Evolutionary conservation across 371 early-diverging fungal species (phyloP), one percentile per base, ranked within the genome.

Genomic region (Mucor saturninus): DNA sequence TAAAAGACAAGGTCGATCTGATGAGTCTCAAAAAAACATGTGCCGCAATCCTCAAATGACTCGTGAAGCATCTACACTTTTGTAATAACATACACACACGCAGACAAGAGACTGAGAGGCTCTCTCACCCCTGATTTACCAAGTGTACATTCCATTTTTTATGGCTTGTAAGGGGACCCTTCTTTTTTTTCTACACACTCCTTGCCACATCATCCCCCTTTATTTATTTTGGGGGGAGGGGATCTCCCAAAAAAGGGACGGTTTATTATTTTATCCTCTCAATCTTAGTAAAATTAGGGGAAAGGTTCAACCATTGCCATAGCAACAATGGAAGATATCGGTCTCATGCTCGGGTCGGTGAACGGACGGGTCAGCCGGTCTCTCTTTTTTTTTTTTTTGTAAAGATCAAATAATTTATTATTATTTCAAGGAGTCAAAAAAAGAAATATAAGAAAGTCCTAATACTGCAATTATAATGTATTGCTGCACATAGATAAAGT

Each of bases 41-140:
- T 65, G 61, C 61, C 43, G 42, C 61, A 37, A 21, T 58, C 14
- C 54, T 31, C n/a, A 54, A 55, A 48, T 59, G 56, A 60, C 65
- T 65, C 65, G 65, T 65, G 61, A 65, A 60, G 65, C 61, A 60
- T 65, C 35, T 60, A 56, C 60, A 40, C 28, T 58, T 60, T 60
- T 37, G 49, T 59, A 60, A 51, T 43, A 56, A 21, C 21, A 21
- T 21, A 21, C 21, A 21, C 21, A 21, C 21, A 21, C 21, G 1
- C 0, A 21, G 21, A 21, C n/a, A n/a, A n/a, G n/a, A n/a, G n/a
- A n/a, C n/a, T n/a, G 21, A 21, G 21, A 21, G 21, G n/a, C 28
- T 30, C 14, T 42, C 28, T 14, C 37, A 13, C 62, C 55, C 62
- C 55, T 62, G 54, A 54, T 54, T 61, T 54, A 59, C 51, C 54